Base-by-base conservation (phyloP, 495 filamentous ascomycete genomes). In the Penicillium verhagenii region DNA sequence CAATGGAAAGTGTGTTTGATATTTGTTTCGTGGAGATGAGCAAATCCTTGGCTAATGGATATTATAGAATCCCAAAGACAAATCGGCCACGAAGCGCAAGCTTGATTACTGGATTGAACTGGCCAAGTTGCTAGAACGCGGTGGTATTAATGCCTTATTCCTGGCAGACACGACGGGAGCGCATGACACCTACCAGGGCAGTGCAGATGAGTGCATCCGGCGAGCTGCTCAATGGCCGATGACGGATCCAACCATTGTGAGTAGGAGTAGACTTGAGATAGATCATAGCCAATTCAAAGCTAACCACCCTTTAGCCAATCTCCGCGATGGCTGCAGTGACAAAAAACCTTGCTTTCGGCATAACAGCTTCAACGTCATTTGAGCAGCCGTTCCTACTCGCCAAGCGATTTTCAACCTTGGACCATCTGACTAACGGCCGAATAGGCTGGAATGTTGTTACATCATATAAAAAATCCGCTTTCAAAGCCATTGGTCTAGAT, bases 401-500 rank as follows among this genome's bases (percentile, higher is more conserved):
- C 4, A 79, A 80, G 54, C 73, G 80, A 14, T 83, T 83, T 46
- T 86, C 83, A 0, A 85, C 82, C 1, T 58, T 87, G n/a, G 83
- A 86, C 50, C 83, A 87, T 59, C 68, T 85, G 18, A 86, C 82
- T 0, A 69, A 78, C 1, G 84, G 82, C 0, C 72, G 83, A 4
- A 67, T 87, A 35, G 84, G 78, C 0, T 86, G 83, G 85, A 88
- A 86, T 52, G 85, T 88, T 33, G 82, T 86, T 13, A 86, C 83
- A 5, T 79, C 73, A 0, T 87, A 78, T 66, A 81, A 80, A 61
- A 82, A 85, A 51, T 68, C 78, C 0, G 81, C 83, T 6, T 80
- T 80, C 56, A 82, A 82, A 55, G 79, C 79, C 5, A 80, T 84
- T 47, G 83, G 82, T 0, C 60, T 82, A 11, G 77, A 85, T 9